Base-by-base conservation (phyloP, 2,329 filamentous ascomycete species). In the Hawksworthiomyces lignivorus region DNA sequence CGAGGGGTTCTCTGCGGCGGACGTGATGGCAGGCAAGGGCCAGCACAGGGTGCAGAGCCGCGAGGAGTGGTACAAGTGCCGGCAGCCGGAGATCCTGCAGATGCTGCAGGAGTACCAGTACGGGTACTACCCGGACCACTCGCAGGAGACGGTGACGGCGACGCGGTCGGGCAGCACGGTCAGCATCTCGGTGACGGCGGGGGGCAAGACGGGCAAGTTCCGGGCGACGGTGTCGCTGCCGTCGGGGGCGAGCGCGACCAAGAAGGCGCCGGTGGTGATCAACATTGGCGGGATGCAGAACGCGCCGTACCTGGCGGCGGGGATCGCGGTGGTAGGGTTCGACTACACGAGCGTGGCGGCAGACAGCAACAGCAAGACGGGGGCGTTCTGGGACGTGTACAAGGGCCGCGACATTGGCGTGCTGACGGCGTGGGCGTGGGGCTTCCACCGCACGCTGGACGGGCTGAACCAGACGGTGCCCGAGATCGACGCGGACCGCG, bases 391-490 rank as follows among this genome's bases (percentile, higher is more conserved):
- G 67, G 61, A 64, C 14, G 47, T 72, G 24, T 72, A 72, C 46
- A 68, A 63, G 39, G 68, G 69, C 11, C 56, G 58, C 45, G 69
- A 72, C 46, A 69, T 72, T 38, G 69, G 70, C 44, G 67, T 70
- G 28, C 57, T 73, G 39, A 73, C 68, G 11, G 71, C 71, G 11
- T 75, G 72, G 72, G 69, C 70, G 11, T 75, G 71, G 70, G 70
- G 66, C 33, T 71, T 75, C 48, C 68, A 70, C 51, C 67, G 69
- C 42, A 65, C 71, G 33, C 67, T 75, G 20, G 71, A 75, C 56
- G 70, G 63, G 27, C 59, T 75, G 12, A 69, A 71, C 56, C 51
- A 56, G 17, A 69, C 65, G 1, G 67, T 68, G 4, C 62, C 67
- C 2, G 63, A 65, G 40, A 73, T 75, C 53, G 60, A 68, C 53